Percentiles rank a stretch among this genome's conserved stretches.
Evolutionary conservation across 345 rosid species (phyloP).

Genomic region (Lepidium aucheri): DNA sequence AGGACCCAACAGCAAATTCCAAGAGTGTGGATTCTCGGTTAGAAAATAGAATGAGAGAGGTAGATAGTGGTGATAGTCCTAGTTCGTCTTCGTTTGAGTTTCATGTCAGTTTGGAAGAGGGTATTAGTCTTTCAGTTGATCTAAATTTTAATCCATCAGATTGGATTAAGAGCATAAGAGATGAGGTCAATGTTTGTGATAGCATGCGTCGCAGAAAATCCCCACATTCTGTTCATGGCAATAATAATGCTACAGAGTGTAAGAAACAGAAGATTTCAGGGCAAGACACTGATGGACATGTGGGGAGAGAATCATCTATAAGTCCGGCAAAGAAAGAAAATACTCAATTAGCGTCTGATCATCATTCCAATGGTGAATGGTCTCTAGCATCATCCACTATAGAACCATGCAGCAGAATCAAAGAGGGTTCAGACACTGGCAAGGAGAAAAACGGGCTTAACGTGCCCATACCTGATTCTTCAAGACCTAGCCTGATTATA

Average conservation of each 20-base stretch:
- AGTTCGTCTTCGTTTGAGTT: conserved; percentile 61
- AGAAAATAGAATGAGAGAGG: conserved; percentile 29
- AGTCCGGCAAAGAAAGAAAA: conserved; percentile 29
- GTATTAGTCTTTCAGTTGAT: conserved; percentile 76
- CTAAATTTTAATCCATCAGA: conserved; percentile 54
- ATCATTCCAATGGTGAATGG: conserved; percentile 29
- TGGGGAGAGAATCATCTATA: conserved; percentile 24
- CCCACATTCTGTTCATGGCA: conserved; percentile 32
- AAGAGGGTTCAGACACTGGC: conserved; percentile 24
- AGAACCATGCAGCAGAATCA: conserved; percentile 10
- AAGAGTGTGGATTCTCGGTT: conserved; percentile 16
- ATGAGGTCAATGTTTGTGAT: conserved; percentile 42
- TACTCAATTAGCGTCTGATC: conserved; percentile 16
- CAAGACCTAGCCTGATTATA: conserved; percentile 26
- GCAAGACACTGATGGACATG: conserved; percentile 27
- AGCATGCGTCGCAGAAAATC: conserved; percentile 33
- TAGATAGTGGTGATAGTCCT: conserved; percentile 27
- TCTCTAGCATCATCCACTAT: conserved; percentile 24
- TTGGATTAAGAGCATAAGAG: conserved; percentile 55
- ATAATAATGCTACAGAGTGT: conserved; percentile 37
- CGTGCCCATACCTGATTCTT: conserved; percentile 27
- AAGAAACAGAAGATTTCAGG: conserved; percentile 33
- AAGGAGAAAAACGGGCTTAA: conserved; percentile 27
- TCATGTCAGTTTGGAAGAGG: conserved; percentile 59
- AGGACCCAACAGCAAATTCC: conserved; percentile 19